Percentiles rank a stretch among this genome's conserved stretches.
Conservation (phyloP, 306 rosid species). For the Nissolia schottii region DNA sequence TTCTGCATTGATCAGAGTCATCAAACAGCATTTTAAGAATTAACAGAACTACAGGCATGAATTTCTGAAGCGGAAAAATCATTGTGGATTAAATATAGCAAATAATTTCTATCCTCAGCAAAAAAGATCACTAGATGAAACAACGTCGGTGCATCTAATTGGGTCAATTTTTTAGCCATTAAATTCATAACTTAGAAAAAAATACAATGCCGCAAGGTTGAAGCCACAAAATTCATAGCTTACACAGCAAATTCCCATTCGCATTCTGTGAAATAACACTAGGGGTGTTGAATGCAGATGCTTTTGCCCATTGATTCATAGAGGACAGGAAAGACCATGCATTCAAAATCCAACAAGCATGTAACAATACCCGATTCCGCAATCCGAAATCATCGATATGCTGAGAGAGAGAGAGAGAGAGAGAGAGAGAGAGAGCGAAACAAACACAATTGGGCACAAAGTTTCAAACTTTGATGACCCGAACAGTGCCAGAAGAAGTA, state of each 20-base stretch:
- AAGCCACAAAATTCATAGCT: background rate
- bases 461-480: background rate
- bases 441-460: background rate
- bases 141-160: background rate
- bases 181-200: background rate
- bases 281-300: background rate
- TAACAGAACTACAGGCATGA: background rate
- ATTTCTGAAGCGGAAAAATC: background rate
- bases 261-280: background rate
- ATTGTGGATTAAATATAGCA: background rate
- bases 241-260: background rate
- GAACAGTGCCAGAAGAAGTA: background rate
- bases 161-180: background rate
- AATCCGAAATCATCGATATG: background rate
- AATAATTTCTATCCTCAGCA: background rate
- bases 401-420: background rate
- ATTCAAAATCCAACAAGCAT: background rate
- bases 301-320: background rate
- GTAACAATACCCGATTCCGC: background rate
- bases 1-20: background rate
- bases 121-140: background rate
- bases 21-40: background rate
- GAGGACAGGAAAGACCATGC: background rate
- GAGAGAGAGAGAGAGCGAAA: background rate
- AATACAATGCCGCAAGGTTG: background rate